Evolutionary conservation across 2,329 filamentous ascomycete genomes (phyloP), one percentile per base, ranked within the genome.

Genomic region (Cytospora chrysosperma): DNA sequence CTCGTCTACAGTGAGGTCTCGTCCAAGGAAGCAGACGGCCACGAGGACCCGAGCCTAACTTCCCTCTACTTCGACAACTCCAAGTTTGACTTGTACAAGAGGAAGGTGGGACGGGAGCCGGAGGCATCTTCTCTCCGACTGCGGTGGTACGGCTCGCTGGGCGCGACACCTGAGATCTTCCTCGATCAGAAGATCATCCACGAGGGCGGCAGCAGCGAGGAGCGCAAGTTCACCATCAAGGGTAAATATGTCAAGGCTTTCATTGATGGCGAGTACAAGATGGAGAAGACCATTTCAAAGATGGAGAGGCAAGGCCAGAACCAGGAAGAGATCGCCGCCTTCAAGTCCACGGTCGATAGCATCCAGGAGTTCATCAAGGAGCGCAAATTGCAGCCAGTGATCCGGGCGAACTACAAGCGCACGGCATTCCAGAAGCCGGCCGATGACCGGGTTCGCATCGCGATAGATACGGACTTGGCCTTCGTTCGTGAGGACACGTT

Each of bases 391-490:
- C 87, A 94, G 73, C 95, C 95, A 6, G 85, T 97, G 34, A 76
- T 99, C 59, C 88, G 95, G 57, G 95, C 95, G 67, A 97, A 96
- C 77, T 98, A 98, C 75, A 91, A 88, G 47, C 90, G 95, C 67
- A 96, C 93, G 1, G 95, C 95, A 1, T 99, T 98, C 80, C 95
- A 99, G 76, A 97, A 97, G 69, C 95, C 95, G 7, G 87, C 91
- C 17, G 93, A 99, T 73, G 88, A 96, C 75, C 89, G 91, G 24
- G 88, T 99, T 54, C 88, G 95, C 61, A 91, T 99, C 70, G 93
- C 93, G 7, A 90, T 99, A 65, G 95, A 99, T 74, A 97, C 93
- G 0, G 88, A 96, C 69, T 82, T 99, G 34, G 93, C 92, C 27
- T 90, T 98, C 70, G 96, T 99, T 71, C 84, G 87, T 56, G 87